These are phyloP conservation scores for Pneumocystis oryctolagi DNA, from an alignment of 1,139 yeast species.

Conservation along the genomic window DNA sequence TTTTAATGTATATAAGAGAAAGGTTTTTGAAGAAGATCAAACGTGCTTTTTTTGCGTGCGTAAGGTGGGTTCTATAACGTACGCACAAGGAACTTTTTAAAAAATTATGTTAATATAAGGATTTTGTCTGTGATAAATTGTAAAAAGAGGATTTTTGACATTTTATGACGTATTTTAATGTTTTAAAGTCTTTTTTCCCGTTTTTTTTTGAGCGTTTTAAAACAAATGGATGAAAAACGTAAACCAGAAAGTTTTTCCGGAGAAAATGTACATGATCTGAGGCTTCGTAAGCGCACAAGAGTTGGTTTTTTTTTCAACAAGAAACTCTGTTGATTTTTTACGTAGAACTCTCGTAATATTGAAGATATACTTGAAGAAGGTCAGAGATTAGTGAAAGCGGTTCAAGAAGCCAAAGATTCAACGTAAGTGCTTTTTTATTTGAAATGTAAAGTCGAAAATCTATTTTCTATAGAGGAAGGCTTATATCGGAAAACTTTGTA, in stretches of 20 bases:
- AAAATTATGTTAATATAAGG: too few species aligned
- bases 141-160: too few species aligned
- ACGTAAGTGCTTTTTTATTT: neutral
- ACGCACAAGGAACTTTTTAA: too few species aligned
- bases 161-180: too few species aligned
- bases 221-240: neutral
- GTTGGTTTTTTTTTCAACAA: constrained; percentile 1
- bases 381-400: neutral
- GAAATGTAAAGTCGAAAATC: neutral
- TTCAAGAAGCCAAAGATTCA: neutral
- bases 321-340: neutral
- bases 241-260: neutral
- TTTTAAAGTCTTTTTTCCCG: neutral
- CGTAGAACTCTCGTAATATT: neutral
- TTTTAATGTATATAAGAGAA: too few species aligned
- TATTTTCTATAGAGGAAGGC: constrained; percentile 24
- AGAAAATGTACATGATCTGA: neutral
- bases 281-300: neutral
- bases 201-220: too few species aligned
- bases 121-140: too few species aligned
- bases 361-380: constrained; percentile 2
- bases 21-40: too few species aligned
- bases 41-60: too few species aligned
- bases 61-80: too few species aligned
- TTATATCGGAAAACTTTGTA: constrained; percentile 3